Conservation (phyloP, 306 rosid genomes). For the Potentilla sterilis region DNA sequence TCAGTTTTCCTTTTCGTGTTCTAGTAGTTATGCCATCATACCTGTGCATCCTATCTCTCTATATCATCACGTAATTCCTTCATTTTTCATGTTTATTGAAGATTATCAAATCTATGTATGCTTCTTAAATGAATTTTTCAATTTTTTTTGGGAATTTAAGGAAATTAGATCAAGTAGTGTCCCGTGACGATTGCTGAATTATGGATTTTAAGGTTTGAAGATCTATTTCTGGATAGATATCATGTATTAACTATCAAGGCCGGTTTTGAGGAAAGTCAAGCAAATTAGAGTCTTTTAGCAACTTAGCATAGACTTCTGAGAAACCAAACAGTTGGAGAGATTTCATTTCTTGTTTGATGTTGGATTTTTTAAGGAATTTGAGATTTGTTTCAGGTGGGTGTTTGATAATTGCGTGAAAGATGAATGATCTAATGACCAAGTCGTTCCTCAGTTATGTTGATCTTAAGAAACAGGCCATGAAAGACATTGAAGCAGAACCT, state of each 20-base stretch:
- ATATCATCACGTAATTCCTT: neutral
- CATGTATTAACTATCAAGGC: neutral
- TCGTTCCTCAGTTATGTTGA: slow-evolving; percentile 18
- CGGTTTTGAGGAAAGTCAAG: neutral
- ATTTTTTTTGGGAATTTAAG: neutral
- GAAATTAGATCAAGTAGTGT: neutral
- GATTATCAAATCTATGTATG: neutral
- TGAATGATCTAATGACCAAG: slow-evolving; percentile 32
- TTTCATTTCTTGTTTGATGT: neutral
- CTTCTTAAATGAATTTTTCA: neutral
- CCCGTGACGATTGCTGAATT: neutral
- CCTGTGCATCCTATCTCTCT: neutral
- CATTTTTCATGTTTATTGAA: neutral
- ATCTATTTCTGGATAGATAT: neutral
- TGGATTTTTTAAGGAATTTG: neutral
- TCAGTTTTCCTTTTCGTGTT: neutral
- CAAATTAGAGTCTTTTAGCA: neutral
- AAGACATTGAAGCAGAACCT: slow-evolving; percentile 14
- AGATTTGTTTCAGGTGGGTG: slow-evolving; percentile 6
- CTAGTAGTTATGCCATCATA: neutral
- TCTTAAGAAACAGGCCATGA: slow-evolving; percentile 22
- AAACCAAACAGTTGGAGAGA: neutral
- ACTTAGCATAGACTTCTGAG: neutral
- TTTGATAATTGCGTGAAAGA: neutral
- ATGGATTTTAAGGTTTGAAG: neutral